A percentile compares a stretch with the other conserved stretches of the same genome.
Conservation (phyloP, 2,329 filamentous ascomycete genomes). For the Metarhizium guizhouense region DNA sequence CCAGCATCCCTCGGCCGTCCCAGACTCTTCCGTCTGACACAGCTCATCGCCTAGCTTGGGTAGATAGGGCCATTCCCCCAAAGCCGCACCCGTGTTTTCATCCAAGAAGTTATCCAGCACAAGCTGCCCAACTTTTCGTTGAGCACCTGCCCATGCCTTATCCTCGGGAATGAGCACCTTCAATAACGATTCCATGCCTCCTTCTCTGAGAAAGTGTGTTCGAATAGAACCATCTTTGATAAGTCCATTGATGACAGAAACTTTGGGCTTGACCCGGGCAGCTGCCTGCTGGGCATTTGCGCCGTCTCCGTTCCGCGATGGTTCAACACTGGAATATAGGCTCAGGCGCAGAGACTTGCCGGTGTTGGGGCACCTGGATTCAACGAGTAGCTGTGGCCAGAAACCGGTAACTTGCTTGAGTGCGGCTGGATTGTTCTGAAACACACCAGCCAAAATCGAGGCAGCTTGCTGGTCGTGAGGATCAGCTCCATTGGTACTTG, state of each 20-base stretch:
- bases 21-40: conserved; percentile 24
- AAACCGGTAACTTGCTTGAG: conserved; percentile 39
- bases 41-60: conserved; percentile 23
- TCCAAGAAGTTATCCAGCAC: conserved; percentile 60
- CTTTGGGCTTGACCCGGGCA: conserved; percentile 26
- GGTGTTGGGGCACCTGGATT: conserved; percentile 25
- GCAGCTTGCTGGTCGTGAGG: conserved; percentile 44
- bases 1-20: conserved; percentile 46
- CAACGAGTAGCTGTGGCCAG: conserved; percentile 37
- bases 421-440: conserved; percentile 59
- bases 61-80: conserved; percentile 45
- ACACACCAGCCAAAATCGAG: conserved; percentile 44
- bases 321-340: conserved; percentile 33
- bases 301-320: conserved; percentile 13
- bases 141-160: conserved; percentile 39
- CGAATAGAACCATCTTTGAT: conserved; percentile 45
- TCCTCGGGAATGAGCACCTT: conserved; percentile 39
- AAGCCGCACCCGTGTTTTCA: conserved; percentile 49
- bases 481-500: conserved; percentile 16
- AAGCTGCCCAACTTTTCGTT: conserved; percentile 47
- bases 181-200: conserved; percentile 46
- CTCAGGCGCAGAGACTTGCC: conserved; percentile 23
- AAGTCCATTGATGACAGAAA: conserved; percentile 46
- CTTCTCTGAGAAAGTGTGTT: conserved; percentile 42
- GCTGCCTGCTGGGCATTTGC: conserved; percentile 16